Evolutionary conservation across 163 green algal genomes (phyloP).

Genomic region (Prototheca wickerhamii): DNA sequence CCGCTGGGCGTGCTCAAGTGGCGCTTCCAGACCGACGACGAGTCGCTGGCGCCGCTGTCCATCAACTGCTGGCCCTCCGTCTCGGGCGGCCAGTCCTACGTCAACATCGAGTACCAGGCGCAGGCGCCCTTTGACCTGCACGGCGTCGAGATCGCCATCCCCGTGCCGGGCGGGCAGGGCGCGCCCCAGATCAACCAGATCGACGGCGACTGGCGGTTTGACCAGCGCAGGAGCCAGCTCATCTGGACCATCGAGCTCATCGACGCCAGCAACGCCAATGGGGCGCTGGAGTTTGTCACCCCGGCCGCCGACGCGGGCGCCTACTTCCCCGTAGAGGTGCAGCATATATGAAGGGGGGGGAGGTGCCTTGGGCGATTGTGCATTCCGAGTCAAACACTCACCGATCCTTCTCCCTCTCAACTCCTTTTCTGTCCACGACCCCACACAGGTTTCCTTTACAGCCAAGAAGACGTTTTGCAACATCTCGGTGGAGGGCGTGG

Average conservation of each 20-base stretch:
- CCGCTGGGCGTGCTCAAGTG: conserved; percentile 95
- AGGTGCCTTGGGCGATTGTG: no score
- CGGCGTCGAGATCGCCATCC: conserved; percentile 87
- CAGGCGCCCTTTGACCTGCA: conserved; percentile 72
- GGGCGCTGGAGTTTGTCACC: conserved; percentile 92
- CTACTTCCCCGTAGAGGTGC: conserved; percentile 94
- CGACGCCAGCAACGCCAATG: conserved; percentile 77
- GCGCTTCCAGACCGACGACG: conserved; percentile 75
- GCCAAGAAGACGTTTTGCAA: conserved; percentile 59
- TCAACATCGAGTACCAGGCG: conserved; percentile 99
- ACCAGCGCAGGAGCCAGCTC: conserved; percentile 56
- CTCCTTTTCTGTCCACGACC: not conserved
- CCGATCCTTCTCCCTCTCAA: not conserved
- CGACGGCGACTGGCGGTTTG: conserved; percentile 88
- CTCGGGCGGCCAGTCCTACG: conserved; percentile 70
- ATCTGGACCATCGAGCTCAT: conserved; percentile 90
- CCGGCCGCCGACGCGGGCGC: conserved; percentile 53
- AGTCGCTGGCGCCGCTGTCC: conserved; percentile 76
- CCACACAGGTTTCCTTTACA: conserved; percentile 38
- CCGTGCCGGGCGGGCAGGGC: conserved; percentile 52
- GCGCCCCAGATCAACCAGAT: conserved; percentile 80
- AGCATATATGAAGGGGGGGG: conserved; percentile 26
- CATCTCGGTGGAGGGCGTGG: conserved; percentile 46
- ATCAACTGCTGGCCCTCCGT: conserved; percentile 96
- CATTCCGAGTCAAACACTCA: not conserved